Evolutionary conservation across 2,329 filamentous ascomycete genomes (phyloP).

Genomic region (Penicillium hordei): DNA sequence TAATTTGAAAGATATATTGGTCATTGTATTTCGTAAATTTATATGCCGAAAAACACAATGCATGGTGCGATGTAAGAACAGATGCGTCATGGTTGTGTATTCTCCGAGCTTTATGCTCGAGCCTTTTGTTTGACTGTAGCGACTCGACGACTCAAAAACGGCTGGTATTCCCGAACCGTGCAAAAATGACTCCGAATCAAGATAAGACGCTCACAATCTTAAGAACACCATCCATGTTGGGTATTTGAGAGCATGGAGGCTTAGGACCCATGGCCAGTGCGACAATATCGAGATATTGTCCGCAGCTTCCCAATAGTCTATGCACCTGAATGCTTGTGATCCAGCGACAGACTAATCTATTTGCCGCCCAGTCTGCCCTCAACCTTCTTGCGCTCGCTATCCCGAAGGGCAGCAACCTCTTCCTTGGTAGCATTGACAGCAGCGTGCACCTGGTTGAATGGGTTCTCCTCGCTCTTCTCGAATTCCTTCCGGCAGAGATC

Average conservation of each 20-base stretch:
- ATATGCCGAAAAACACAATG: conserved; percentile 10
- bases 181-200: background rate
- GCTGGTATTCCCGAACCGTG: background rate
- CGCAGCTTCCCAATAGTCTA: background rate
- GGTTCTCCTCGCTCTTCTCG: conserved; percentile 90
- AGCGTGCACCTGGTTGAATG: conserved; percentile 81
- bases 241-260: conserved; percentile 2
- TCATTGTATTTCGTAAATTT: conserved; percentile 27
- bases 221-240: background rate
- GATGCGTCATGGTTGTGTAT: background rate
- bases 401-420: conserved; percentile 67
- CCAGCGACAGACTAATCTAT: conserved; percentile 15
- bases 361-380: conserved; percentile 62
- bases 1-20: conserved; percentile 3
- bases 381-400: conserved; percentile 69
- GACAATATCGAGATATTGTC: conserved; percentile 19
- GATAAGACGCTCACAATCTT: background rate
- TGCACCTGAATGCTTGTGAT: background rate
- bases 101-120: background rate
- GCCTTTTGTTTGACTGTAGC: background rate
- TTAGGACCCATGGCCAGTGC: background rate
- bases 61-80: background rate
- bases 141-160: background rate
- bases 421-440: conserved; percentile 75
- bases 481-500: conserved; percentile 88